Conservation (phyloP, 257 asterid species). For the Oldenlandia corymbosa region DNA sequence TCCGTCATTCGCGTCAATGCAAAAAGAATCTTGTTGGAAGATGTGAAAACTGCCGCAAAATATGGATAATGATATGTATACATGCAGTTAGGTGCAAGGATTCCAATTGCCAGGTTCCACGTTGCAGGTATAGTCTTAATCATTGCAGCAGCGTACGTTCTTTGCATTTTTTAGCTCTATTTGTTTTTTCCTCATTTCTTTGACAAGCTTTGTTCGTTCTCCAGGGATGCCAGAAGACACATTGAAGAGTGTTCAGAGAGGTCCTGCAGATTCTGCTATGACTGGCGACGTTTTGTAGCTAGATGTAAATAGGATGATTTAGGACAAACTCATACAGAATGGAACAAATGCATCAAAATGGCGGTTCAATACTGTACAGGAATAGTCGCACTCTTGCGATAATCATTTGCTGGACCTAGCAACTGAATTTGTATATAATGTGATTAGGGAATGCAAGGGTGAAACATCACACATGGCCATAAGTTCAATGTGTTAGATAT, state of each 20-base stretch:
- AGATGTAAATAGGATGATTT: neutral
- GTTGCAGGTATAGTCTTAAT: constrained; percentile 31
- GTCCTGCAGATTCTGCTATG: neutral
- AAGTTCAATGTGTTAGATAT: too few relatives aligned
- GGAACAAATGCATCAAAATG: neutral
- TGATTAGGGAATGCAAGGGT: neutral
- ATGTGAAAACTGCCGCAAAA: too few relatives aligned
- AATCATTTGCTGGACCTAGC: neutral
- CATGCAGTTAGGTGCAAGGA: constrained; percentile 40
- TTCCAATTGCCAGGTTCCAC: constrained; percentile 41
- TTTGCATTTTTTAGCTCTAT: constrained; percentile 10
- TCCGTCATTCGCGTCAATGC: constrained; percentile 34
- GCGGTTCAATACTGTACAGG: neutral
- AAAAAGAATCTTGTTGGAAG: constrained; percentile 20
- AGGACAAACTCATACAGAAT: neutral
- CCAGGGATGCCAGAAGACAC: constrained; percentile 12
- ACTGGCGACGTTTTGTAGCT: neutral
- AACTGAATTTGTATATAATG: constrained; percentile 5
- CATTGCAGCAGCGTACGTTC: too few relatives aligned
- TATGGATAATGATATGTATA: constrained; percentile 32
- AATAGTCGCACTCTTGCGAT: neutral
- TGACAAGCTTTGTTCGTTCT: neutral
- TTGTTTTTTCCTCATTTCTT: neutral
- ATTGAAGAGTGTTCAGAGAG: neutral
- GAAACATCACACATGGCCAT: too few relatives aligned